Percentiles rank a stretch among this genome's conserved stretches.
Evolutionary conservation across 352 stramenopile genomes (phyloP).

Genomic region (Globisporangium paddicum): DNA sequence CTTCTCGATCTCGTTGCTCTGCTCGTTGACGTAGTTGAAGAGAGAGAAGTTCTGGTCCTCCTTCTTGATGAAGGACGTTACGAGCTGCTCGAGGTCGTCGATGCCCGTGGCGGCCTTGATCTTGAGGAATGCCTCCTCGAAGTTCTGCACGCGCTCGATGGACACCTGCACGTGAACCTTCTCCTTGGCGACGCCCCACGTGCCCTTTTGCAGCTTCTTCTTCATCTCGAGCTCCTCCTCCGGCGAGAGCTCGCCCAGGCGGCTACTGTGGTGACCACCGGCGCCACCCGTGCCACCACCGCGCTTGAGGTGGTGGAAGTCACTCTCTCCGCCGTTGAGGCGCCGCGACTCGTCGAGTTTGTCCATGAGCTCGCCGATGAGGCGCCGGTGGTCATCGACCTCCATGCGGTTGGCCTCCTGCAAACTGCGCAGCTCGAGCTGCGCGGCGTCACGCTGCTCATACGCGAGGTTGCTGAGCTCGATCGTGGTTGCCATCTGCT

Average conservation of each 20-base stretch:
- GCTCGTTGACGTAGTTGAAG: constrained; percentile 95
- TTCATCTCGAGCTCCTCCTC: constrained; percentile 73
- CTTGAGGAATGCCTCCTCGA: constrained; percentile 94
- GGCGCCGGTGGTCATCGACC: constrained; percentile 57
- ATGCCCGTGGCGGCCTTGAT: constrained; percentile 93
- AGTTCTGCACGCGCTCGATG: constrained; percentile 91
- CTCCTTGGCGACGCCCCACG: constrained; percentile 81
- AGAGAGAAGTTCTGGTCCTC: constrained; percentile 97
- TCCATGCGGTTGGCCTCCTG: constrained; percentile 90
- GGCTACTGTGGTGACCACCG: constrained; percentile 2
- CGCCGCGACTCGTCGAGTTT: constrained; percentile 58
- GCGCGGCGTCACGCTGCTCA: constrained; percentile 92
- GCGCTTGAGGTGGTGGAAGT: constrained; percentile 19
- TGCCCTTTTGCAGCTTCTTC: constrained; percentile 66
- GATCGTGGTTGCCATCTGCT: constrained; percentile 94
- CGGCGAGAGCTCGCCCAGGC: constrained; percentile 36
- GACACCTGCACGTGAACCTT: constrained; percentile 87
- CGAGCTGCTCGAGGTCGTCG: constrained; percentile 89
- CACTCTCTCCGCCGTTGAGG: constrained; percentile 22
- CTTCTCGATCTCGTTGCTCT: constrained; percentile 93
- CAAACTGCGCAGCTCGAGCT: constrained; percentile 90
- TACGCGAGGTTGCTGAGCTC: constrained; percentile 94
- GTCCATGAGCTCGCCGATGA: constrained; percentile 52
- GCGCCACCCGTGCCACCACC: constrained; percentile 2
- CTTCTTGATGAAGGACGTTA: constrained; percentile 93